These are phyloP conservation scores for Pisolithus orientalis DNA, from an alignment of 768 basidiomycete species.

Conservation along the genomic window DNA sequence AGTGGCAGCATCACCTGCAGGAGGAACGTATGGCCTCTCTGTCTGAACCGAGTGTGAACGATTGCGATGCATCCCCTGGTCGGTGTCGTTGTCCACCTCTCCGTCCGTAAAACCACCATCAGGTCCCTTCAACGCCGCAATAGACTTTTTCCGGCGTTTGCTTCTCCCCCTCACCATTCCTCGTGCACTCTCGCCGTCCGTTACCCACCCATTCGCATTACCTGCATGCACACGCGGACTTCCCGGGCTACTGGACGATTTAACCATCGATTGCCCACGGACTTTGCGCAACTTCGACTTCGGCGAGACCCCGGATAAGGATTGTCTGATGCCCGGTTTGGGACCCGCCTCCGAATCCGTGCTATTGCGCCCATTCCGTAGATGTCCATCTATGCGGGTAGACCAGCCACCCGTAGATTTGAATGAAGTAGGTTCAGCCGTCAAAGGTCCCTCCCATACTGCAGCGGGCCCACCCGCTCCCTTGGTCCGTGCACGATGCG, in stretches of 20 bases:
- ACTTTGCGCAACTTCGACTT: constrained; percentile 9
- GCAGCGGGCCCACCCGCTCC: constrained; percentile 4
- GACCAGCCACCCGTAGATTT: constrained; percentile 16
- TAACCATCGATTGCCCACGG: neutral
- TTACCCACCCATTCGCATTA: constrained; percentile 13
- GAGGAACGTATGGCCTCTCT: neutral
- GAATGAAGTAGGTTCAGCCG: neutral
- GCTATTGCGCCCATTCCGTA: constrained; percentile 3
- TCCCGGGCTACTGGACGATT: neutral
- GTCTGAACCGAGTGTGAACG: neutral
- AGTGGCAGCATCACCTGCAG: neutral
- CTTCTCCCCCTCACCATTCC: neutral
- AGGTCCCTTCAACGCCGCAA: constrained; percentile 20
- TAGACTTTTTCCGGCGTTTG: constrained; percentile 14
- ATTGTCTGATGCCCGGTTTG: neutral
- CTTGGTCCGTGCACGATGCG: constrained; percentile 5
- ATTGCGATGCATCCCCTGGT: neutral
- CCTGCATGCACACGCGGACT: neutral
- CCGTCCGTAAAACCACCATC: constrained; percentile 25
- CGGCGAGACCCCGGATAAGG: neutral
- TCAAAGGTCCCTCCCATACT: constrained; percentile 8
- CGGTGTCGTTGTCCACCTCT: constrained; percentile 9
- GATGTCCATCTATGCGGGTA: constrained; percentile 22
- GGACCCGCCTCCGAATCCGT: constrained; percentile 14
- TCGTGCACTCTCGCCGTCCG: constrained; percentile 3